Evolutionary conservation across 1,284 basidiomycete genomes (phyloP), one percentile per base, ranked within the genome.

Genomic region (Leccinum pallidistipes): DNA sequence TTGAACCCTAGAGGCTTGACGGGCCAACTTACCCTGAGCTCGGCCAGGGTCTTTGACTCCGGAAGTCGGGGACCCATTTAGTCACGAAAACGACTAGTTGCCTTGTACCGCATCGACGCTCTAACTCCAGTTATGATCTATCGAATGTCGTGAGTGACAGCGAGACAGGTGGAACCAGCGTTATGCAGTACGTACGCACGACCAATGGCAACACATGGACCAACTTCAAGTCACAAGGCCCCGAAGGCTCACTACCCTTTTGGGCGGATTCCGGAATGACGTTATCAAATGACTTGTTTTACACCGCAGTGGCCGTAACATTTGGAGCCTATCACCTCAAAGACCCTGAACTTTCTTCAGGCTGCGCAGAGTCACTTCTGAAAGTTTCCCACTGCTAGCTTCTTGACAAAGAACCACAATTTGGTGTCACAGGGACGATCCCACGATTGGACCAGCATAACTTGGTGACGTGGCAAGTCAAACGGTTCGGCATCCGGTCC

Each of bases 401-500:
- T 36, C 50, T 43, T 53, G 38, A 36, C 34, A 57, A 32, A 56
- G 24, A 24, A 47, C 21, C 43, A 21, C 3, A 21, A 47, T 47
- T 47, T 47, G 16, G 18, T 18, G 43, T 18, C 43, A 45, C 43
- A 45, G 45, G 45, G 21, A 47, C 21, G 45, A 47, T 47, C 45
- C 45, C 45, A 47, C 45, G 45, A 47, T 43, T 43, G 40, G 43
- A 47, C 43, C 18, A 18, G 43, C 18, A 47, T 47, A 11, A 47
- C 21, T 47, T 12, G 45, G 9, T 51, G 70, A 71, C 70, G 61
- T 70, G 68, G 66, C 67, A 29, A 68, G 40, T 29, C 55, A 32
- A 16, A 52, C 27, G 16, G 45, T 31, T 47, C 54, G 51, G 56
- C 32, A 47, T 40, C 18, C 38, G 49, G 65, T 24, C 9, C 7